Conservation (phyloP, 2,329 filamentous ascomycete genomes). For the Chrysoporthe cubensis region DNA sequence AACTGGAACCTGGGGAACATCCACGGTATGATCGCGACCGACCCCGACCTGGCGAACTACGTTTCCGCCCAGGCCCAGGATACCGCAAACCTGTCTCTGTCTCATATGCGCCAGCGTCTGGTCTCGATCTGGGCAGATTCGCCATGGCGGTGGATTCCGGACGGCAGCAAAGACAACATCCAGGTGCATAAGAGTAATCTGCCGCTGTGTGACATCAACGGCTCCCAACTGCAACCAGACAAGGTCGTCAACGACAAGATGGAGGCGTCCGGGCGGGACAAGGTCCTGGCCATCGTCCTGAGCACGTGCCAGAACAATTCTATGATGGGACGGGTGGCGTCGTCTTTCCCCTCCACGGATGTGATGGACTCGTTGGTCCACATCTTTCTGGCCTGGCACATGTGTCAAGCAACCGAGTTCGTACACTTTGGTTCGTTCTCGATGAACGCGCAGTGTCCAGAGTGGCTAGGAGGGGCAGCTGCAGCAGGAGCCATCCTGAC, state of each 20-base stretch:
- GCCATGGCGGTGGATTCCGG: constrained; percentile 55
- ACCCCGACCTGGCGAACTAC: constrained; percentile 31
- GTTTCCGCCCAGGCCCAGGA: constrained; percentile 38
- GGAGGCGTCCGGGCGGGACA: constrained; percentile 58
- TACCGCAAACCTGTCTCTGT: constrained; percentile 47
- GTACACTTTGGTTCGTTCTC: constrained; percentile 65
- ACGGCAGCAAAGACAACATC: constrained; percentile 46
- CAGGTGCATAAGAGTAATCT: constrained; percentile 51
- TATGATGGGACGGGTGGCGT: constrained; percentile 56
- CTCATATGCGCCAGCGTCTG: constrained; percentile 51
- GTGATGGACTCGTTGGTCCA: constrained; percentile 65
- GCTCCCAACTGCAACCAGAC: constrained; percentile 44
- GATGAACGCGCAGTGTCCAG: constrained; percentile 58
- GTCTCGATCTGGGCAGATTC: constrained; percentile 55
- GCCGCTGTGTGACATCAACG: constrained; percentile 46
- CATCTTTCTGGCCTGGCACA: constrained; percentile 61
- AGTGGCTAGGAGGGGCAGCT: constrained; percentile 63
- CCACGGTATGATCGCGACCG: constrained; percentile 23
- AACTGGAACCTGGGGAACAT: constrained; percentile 51
- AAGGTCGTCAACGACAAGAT: constrained; percentile 48
- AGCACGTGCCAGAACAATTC: constrained; percentile 57
- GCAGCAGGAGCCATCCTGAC: constrained; percentile 64
- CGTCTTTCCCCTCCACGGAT: constrained; percentile 65
- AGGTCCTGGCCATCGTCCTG: constrained; percentile 66
- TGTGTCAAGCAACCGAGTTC: constrained; percentile 60